Evolutionary conservation across 1,284 basidiomycete genomes (phyloP).

Genomic region (Ceratobasidium sp.): DNA sequence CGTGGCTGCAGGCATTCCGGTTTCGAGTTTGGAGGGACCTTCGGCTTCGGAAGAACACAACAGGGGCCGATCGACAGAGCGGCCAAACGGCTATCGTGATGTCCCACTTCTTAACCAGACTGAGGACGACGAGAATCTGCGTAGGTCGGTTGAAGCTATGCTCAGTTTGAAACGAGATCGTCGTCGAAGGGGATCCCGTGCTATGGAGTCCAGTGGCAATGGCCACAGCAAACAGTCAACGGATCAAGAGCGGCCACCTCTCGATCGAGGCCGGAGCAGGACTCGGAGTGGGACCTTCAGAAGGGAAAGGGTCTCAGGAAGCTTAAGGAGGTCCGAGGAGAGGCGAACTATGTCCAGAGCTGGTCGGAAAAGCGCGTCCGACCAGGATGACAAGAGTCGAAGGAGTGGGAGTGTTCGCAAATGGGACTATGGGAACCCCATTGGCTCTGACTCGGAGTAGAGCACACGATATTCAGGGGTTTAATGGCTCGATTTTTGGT

Average conservation of each 20-base stretch:
- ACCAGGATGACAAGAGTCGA: constrained; percentile 23
- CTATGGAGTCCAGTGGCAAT: background rate
- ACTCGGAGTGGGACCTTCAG: constrained; percentile 31
- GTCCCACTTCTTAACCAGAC: background rate
- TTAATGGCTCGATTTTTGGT: background rate
- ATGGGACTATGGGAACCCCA: constrained; percentile 25
- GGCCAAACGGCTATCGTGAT: background rate
- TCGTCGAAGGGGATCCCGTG: background rate
- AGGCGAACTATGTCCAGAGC: constrained; percentile 20
- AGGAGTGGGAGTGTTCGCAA: constrained; percentile 4
- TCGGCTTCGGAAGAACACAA: background rate
- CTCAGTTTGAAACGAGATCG: background rate
- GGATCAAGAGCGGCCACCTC: background rate
- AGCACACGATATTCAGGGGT: background rate
- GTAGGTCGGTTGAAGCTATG: constrained; percentile 27
- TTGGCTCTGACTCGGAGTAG: constrained; percentile 24
- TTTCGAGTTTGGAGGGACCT: background rate
- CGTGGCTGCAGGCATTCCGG: background rate
- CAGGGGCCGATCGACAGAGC: constrained; percentile 30
- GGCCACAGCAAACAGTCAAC: background rate
- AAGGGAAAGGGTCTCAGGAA: constrained; percentile 23
- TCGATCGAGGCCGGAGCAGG: constrained; percentile 26
- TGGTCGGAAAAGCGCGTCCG: constrained; percentile 27
- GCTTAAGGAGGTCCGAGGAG: constrained; percentile 24
- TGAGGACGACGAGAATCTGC: constrained; percentile 17